phyloP scores from a whole-genome alignment of 2,329 filamentous ascomycete species.

The Venturia effusa region DNA sequence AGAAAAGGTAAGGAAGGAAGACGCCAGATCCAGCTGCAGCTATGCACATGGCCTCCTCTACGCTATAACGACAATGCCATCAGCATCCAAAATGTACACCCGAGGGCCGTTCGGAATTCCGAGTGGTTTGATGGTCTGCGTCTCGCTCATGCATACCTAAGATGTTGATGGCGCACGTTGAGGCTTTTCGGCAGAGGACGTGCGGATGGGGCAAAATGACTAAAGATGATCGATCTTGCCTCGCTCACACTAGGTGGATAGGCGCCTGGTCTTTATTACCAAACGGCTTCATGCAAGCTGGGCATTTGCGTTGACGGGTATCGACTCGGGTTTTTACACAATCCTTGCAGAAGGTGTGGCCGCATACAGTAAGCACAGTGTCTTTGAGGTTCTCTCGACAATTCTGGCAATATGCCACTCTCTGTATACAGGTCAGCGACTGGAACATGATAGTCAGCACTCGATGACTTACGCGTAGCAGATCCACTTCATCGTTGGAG shows the following conservation, averaged over 20 bases:
- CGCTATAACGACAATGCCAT: background rate
- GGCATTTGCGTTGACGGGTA: slow-evolving; percentile 89
- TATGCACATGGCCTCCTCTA: background rate
- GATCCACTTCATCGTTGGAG: slow-evolving; percentile 71
- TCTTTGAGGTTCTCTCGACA: slow-evolving; percentile 93
- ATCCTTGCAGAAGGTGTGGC: slow-evolving; percentile 83
- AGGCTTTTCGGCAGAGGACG: background rate
- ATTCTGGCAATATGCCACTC: slow-evolving; percentile 77
- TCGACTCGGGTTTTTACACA: slow-evolving; percentile 84
- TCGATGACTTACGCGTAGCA: slow-evolving; percentile 63
- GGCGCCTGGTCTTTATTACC: slow-evolving; percentile 60
- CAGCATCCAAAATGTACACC: background rate
- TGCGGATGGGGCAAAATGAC: background rate
- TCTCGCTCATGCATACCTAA: background rate
- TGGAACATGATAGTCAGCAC: slow-evolving; percentile 13
- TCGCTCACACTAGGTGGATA: slow-evolving; percentile 1
- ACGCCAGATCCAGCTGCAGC: background rate
- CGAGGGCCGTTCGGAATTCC: background rate
- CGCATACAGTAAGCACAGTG: slow-evolving; percentile 84
- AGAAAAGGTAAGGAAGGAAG: background rate
- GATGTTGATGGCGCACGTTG: background rate
- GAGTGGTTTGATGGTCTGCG: background rate
- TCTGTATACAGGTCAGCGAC: slow-evolving; percentile 37
- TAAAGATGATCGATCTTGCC: background rate
- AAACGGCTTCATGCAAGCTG: slow-evolving; percentile 85